These are phyloP conservation scores for Aspergillus nanangensis DNA, from an alignment of 495 filamentous ascomycete species.

Conservation along the genomic window DNA sequence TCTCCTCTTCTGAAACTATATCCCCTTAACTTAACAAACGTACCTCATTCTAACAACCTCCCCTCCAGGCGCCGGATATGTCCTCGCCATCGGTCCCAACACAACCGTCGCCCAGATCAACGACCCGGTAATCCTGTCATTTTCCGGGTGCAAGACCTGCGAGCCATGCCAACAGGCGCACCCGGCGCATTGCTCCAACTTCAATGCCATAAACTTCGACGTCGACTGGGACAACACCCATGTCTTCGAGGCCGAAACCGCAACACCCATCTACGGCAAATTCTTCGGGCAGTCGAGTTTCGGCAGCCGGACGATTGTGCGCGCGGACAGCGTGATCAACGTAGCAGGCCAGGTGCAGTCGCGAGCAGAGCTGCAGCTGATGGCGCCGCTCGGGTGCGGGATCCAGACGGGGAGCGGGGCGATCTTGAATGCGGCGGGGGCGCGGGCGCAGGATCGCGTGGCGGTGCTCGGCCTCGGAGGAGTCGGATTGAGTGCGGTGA, in stretches of 20 bases:
- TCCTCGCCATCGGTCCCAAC: conserved; percentile 33
- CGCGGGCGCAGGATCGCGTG: conserved; percentile 16
- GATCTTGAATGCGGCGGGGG: conserved; percentile 27
- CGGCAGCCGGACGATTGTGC: conserved; percentile 24
- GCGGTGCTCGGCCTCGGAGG: conserved; percentile 31
- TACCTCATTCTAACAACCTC: background rate
- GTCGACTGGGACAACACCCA: background rate
- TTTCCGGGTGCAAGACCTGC: conserved; percentile 31
- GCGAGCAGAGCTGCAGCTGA: conserved; percentile 25
- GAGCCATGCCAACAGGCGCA: conserved; percentile 8
- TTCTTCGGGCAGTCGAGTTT: conserved; percentile 40
- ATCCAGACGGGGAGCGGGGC: conserved; percentile 38
- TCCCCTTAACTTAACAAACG: background rate
- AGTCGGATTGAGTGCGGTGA: conserved; percentile 34
- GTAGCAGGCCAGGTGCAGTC: conserved; percentile 13
- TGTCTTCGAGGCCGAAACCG: conserved; percentile 9
- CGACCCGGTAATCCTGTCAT: conserved; percentile 41
- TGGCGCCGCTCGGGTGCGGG: conserved; percentile 37
- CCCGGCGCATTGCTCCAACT: conserved; percentile 21
- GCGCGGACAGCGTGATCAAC: conserved; percentile 18
- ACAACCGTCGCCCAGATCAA: conserved; percentile 30
- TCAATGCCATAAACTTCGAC: conserved; percentile 28
- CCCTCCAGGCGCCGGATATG: conserved; percentile 31
- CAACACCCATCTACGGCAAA: conserved; percentile 17
- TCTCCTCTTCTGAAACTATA: background rate